A percentile compares a stretch with the other conserved stretches of the same genome.
phyloP scores from a whole-genome alignment of 116 monocot genomes.

The Iris pallida region DNA sequence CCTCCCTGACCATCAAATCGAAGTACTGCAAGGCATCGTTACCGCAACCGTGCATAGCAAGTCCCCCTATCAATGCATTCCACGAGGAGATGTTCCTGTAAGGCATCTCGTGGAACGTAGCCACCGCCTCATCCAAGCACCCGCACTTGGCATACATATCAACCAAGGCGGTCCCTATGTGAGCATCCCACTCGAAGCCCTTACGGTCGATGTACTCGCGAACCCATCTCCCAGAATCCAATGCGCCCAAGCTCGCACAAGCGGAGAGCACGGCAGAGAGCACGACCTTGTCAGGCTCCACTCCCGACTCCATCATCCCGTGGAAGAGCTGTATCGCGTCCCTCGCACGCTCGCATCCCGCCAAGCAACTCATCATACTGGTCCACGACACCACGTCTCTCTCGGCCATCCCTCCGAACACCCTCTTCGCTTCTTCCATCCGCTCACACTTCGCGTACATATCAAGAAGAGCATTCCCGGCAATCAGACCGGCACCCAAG shows the following conservation, averaged over 20 bases:
- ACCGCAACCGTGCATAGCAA: constrained; percentile 58
- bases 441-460: constrained; percentile 67
- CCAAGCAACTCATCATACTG: constrained; percentile 54
- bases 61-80: constrained; percentile 62
- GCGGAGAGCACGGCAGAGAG: constrained; percentile 58
- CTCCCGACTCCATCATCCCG: constrained; percentile 38
- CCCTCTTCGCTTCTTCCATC: constrained; percentile 37
- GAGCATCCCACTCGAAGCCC: constrained; percentile 52
- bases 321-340: constrained; percentile 56
- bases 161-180: constrained; percentile 58
- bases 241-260: constrained; percentile 58
- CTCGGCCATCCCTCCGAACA: constrained; percentile 40
- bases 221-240: constrained; percentile 58
- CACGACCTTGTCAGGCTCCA: constrained; percentile 62
- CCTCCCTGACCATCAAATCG: constrained; percentile 26
- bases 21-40: constrained; percentile 40
- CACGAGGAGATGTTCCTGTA: constrained; percentile 52
- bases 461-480: constrained; percentile 58
- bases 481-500: constrained; percentile 11
- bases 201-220: constrained; percentile 49
- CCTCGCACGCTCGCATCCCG: constrained; percentile 37
- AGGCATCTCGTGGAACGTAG: constrained; percentile 39
- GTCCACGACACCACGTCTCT: constrained; percentile 73
- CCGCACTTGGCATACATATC: constrained; percentile 83
- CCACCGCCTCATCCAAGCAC: constrained; percentile 35